A percentile compares a stretch with the other conserved stretches of the same genome.
These are phyloP conservation scores for Przewalskia tangutica DNA, from an alignment of 257 asterid genomes.

Conservation along the genomic window DNA sequence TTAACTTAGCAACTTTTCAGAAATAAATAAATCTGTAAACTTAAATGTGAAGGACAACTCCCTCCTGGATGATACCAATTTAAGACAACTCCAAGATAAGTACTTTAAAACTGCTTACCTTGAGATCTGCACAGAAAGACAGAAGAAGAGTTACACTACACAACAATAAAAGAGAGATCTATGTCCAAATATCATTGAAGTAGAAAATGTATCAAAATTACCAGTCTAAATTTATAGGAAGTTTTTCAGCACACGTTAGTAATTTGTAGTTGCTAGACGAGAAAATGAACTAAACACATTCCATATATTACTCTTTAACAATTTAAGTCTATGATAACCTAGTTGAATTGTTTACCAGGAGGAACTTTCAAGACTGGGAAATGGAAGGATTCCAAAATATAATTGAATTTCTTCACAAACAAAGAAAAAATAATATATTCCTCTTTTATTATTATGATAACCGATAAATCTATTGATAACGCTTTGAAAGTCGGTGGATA, in stretches of 20 bases:
- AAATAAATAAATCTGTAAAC: neutral
- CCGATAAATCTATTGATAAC: neutral
- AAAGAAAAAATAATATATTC: neutral
- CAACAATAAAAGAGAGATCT: no score
- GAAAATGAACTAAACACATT: neutral
- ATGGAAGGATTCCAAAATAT: neutral
- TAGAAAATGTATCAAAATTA: neutral
- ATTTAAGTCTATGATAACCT: neutral
- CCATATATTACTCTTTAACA: neutral
- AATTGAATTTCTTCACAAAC: neutral
- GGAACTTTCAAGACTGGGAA: neutral
- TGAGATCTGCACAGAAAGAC: no score
- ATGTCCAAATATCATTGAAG: neutral
- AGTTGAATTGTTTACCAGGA: neutral
- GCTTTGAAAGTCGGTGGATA: neutral
- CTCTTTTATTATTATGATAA: neutral
- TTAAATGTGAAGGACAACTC: no score
- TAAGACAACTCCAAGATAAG: no score
- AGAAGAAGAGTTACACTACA: no score
- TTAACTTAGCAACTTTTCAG: conserved; percentile 2
- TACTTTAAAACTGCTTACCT: no score
- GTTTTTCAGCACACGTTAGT: neutral
- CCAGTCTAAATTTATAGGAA: neutral
- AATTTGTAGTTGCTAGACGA: neutral
- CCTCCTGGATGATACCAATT: no score